These are phyloP conservation scores for Chaetomium sp. DNA, from an alignment of 2,329 filamentous ascomycete species.

Conservation along the genomic window DNA sequence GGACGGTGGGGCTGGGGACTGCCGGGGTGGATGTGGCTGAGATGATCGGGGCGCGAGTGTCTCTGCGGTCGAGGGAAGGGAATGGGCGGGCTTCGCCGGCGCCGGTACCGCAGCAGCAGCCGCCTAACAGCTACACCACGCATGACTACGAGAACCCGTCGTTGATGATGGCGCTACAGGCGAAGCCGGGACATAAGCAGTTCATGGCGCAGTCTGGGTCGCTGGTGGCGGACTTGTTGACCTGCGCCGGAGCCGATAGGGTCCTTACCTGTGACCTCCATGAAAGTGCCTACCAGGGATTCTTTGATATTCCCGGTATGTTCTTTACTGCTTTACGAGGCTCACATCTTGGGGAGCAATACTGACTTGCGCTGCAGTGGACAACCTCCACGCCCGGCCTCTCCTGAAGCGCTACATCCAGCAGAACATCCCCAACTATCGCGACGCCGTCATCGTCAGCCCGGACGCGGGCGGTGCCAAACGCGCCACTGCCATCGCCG, in stretches of 20 bases:
- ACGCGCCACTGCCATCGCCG: constrained; percentile 93
- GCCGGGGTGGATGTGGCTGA: constrained; percentile 69
- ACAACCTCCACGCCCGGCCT: constrained; percentile 89
- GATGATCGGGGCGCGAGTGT: constrained; percentile 54
- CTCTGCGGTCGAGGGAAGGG: neutral
- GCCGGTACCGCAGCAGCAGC: neutral
- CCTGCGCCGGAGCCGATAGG: constrained; percentile 84
- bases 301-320: constrained; percentile 36
- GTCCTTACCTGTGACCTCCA: constrained; percentile 61
- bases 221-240: constrained; percentile 88
- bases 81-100: constrained; percentile 17
- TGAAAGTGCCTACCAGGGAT: constrained; percentile 88
- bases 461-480: constrained; percentile 97
- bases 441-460: constrained; percentile 88
- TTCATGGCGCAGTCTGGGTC: constrained; percentile 98
- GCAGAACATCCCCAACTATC: constrained; percentile 80
- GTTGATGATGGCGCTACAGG: constrained; percentile 63
- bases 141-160: constrained; percentile 66
- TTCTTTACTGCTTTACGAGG: neutral
- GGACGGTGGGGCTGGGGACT: constrained; percentile 65
- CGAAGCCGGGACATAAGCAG: constrained; percentile 92
- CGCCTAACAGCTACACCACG: constrained; percentile 51
- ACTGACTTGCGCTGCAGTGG: constrained; percentile 54
- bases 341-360: neutral
- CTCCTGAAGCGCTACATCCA: constrained; percentile 72